Evolutionary conservation across 345 rosid species (phyloP).

Genomic region (Bruguiera parviflora): DNA sequence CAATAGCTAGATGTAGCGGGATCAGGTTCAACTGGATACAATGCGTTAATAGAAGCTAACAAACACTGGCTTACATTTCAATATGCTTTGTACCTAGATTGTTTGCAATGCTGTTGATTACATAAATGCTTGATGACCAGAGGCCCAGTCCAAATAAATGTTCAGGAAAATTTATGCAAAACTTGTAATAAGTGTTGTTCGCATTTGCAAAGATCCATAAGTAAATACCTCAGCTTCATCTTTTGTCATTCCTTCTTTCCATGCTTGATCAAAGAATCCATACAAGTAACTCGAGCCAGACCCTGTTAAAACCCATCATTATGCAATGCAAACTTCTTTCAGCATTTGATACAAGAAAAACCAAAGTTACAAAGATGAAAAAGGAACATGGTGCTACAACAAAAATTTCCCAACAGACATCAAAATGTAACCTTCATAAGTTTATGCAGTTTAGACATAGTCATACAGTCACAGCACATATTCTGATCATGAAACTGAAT

Average conservation of each 20-base stretch:
- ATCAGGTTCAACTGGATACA: too few species aligned
- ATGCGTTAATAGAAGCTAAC: too few species aligned
- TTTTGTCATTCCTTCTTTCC: conserved; percentile 94
- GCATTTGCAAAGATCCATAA: neutral
- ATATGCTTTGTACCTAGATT: too few species aligned
- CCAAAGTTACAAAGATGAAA: neutral
- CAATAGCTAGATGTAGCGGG: too few species aligned
- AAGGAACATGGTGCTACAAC: neutral
- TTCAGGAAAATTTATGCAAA: too few species aligned
- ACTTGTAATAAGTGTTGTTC: too few species aligned
- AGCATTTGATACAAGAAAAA: neutral
- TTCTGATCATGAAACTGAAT: too few species aligned
- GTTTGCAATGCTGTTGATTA: too few species aligned
- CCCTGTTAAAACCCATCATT: conserved; percentile 40
- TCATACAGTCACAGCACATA: neutral
- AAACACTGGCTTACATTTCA: too few species aligned
- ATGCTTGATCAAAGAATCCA: conserved; percentile 94
- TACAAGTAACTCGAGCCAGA: conserved; percentile 94
- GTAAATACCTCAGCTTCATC: conserved; percentile 92
- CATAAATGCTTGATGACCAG: too few species aligned
- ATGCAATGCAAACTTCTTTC: neutral
- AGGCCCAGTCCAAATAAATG: too few species aligned
- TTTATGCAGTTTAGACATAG: neutral
- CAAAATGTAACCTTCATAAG: neutral
- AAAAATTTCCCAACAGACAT: neutral